Evolutionary conservation across 148 eudicot species (phyloP), one percentile per base, ranked within the genome.

Genomic region (Cornus florida): DNA sequence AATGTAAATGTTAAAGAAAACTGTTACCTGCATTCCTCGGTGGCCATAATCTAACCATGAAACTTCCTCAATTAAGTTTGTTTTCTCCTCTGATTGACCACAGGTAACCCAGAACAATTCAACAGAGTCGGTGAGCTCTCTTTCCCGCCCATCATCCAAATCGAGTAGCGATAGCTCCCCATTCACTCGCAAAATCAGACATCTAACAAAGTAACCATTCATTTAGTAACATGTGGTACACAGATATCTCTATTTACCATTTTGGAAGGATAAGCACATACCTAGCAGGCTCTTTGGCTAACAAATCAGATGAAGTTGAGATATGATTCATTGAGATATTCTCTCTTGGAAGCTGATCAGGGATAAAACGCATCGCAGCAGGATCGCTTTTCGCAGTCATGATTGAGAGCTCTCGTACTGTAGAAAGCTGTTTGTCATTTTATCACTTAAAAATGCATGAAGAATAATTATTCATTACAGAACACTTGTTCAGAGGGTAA

Each of bases 401-500:
- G 84, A 96, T 96, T 67, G 99, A 96, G 80, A 96, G 98, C 85
- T 96, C 98, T 82, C 99, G 95, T 96, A 96, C 99, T 93, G 99
- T 94, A 94, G 99, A 93, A 93, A 96, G 98, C 99, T 96, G 99
- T 96, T 96, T 92, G 99, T 93, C 98, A 96, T 93, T 89, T 92
- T 89, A 96, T 90, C 91, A 94, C 99, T 93, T 96, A 90, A 93
- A 88, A 92, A 91, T 82, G 93, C 91, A 90, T 87, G 92, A 84
- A 79, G 75, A 88, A 69, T 76, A 80, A 9, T 73, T 69, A 70
- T 69, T 82, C 71, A 85, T 79, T 69, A 72, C 57, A 74, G 62
- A 13, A 76, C 57, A 77, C 71, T 70, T 72, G 50, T 73, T 76
- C 28, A 38, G 24, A 74, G 32, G 43, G 80, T 67, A 73, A 79